phyloP scores from a whole-genome alignment of 1,284 basidiomycete genomes.

The Hortiboletus rubellus region DNA sequence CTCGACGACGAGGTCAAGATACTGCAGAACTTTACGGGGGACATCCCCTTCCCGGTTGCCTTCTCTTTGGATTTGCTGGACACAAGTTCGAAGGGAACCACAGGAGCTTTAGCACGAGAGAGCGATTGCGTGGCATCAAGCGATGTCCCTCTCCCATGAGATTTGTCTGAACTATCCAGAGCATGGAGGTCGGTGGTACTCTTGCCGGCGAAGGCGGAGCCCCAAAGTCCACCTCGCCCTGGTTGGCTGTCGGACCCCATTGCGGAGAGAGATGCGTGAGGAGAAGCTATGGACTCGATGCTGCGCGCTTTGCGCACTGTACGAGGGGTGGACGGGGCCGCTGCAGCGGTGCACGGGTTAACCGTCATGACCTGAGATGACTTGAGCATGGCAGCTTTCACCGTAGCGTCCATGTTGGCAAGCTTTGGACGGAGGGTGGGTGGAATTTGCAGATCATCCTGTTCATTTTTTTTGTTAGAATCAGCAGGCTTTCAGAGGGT shows the following conservation, averaged over 20 bases:
- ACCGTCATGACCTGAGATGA: constrained; percentile 70
- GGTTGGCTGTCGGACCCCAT: constrained; percentile 42
- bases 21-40: constrained; percentile 64
- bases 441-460: constrained; percentile 88
- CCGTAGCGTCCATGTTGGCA: constrained; percentile 71
- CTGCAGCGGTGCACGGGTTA: constrained; percentile 35
- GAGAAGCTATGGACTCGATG: constrained; percentile 63
- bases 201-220: constrained; percentile 47
- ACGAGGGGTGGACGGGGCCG: constrained; percentile 35
- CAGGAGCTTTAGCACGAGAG: constrained; percentile 51
- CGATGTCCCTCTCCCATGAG: constrained; percentile 55
- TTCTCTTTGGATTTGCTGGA: constrained; percentile 47
- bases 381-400: constrained; percentile 89
- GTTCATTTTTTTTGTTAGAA: constrained; percentile 4
- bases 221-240: constrained; percentile 41
- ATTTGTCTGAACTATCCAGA: constrained; percentile 15
- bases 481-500: neutral
- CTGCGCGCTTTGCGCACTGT: constrained; percentile 66
- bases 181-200: constrained; percentile 37
- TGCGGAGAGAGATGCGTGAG: constrained; percentile 40
- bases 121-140: constrained; percentile 50
- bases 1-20: constrained; percentile 66
- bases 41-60: constrained; percentile 51
- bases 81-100: constrained; percentile 38
- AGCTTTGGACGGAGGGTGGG: constrained; percentile 73